These are phyloP conservation scores for Fusarium citri DNA, from an alignment of 2,329 filamentous ascomycete species.

Conservation along the genomic window DNA sequence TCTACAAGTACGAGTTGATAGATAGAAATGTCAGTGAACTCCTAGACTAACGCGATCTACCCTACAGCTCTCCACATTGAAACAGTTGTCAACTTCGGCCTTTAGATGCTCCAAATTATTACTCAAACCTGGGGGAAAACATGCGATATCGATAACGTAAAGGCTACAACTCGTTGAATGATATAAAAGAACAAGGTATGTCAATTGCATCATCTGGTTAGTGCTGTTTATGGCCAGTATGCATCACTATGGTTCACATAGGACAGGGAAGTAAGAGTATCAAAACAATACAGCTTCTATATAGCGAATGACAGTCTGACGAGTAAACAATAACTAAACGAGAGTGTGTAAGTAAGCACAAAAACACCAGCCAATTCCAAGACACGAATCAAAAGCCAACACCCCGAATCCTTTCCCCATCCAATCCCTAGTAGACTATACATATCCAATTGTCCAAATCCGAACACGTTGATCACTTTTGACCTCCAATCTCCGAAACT, in stretches of 20 bases:
- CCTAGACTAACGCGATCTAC: neutral
- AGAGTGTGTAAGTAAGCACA: conserved; percentile 28
- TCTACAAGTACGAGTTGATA: neutral
- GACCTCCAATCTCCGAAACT: conserved; percentile 1
- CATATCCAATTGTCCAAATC: neutral
- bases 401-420: neutral
- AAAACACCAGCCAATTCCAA: conserved; percentile 16
- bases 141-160: neutral
- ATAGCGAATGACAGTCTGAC: conserved; percentile 33
- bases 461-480: conserved; percentile 6
- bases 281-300: conserved; percentile 35
- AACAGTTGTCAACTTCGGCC: neutral
- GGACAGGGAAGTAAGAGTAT: neutral
- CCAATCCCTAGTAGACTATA: neutral
- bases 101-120: neutral
- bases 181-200: neutral
- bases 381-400: neutral
- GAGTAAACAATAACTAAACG: conserved; percentile 23
- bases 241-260: neutral
- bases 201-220: neutral
- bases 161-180: neutral
- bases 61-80: neutral
- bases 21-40: neutral
- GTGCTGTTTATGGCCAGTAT: neutral
- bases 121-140: neutral